phyloP scores from a whole-genome alignment of 148 eudicot species.

The Vaccinium vitisidaea region DNA sequence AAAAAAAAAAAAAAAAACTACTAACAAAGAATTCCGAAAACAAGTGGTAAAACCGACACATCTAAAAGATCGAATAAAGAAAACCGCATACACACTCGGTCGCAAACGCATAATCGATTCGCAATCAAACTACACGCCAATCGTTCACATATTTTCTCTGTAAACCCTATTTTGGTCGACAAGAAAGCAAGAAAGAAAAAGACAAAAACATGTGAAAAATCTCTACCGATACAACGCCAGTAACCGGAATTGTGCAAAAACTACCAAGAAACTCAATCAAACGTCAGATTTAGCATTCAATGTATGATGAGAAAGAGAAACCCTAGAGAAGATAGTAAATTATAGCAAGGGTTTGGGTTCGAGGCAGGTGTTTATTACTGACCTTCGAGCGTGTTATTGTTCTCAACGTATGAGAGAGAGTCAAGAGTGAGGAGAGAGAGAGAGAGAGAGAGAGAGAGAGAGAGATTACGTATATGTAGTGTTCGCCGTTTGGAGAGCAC shows the following conservation, averaged over 20 bases:
- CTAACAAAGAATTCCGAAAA: neutral
- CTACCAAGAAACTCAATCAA: neutral
- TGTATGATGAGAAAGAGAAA: neutral
- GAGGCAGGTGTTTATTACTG: no score
- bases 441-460: neutral
- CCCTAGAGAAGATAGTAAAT: conserved; percentile 7
- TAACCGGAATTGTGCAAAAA: neutral
- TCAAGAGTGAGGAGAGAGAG: neutral
- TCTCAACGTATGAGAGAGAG: neutral
- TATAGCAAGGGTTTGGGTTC: neutral
- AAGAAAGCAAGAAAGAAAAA: neutral
- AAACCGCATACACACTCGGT: no score
- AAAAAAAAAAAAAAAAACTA: neutral
- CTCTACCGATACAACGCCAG: neutral
- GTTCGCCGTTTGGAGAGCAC: neutral
- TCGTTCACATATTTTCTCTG: neutral
- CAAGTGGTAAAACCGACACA: neutral
- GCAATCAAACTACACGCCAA: neutral
- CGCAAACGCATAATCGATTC: neutral
- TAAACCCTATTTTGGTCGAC: conserved; percentile 3
- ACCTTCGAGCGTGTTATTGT: neutral
- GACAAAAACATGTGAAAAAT: neutral
- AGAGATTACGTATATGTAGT: neutral
- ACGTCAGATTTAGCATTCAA: neutral
- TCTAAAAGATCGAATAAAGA: neutral